Evolutionary conservation across 2,329 filamentous ascomycete genomes (phyloP).

Genomic region (Lasiodiplodia sp.): DNA sequence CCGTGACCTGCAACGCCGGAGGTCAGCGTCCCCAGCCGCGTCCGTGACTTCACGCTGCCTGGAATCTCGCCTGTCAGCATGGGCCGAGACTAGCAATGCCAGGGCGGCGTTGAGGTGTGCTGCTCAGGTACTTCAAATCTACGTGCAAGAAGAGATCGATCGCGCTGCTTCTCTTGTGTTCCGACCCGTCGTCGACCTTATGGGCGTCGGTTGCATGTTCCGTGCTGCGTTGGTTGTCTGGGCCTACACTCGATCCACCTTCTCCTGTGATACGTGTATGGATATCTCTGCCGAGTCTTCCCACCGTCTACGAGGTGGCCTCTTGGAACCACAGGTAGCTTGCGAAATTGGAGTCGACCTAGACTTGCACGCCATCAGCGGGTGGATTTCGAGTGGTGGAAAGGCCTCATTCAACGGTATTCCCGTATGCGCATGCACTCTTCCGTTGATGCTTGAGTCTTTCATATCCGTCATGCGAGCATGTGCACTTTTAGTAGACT

Average conservation of each 20-base stretch:
- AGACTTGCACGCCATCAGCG: background rate
- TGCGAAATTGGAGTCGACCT: slow-evolving; percentile 3
- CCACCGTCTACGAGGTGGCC: background rate
- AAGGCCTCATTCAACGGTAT: background rate
- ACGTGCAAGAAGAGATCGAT: background rate
- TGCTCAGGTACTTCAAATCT: slow-evolving; percentile 2
- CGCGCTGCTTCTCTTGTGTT: background rate
- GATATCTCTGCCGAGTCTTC: background rate
- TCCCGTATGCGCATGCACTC: background rate
- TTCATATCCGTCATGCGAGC: background rate
- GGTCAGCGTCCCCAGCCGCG: background rate
- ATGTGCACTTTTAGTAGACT: no score
- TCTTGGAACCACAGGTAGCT: background rate
- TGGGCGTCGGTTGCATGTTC: slow-evolving; percentile 6
- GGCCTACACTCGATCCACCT: slow-evolving; percentile 11
- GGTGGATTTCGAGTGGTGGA: slow-evolving; percentile 2
- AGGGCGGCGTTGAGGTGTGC: background rate
- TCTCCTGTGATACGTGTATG: background rate
- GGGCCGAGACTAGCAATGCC: background rate
- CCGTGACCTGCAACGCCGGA: background rate
- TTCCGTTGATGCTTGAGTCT: slow-evolving; percentile 2
- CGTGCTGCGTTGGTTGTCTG: background rate
- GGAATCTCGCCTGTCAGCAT: background rate
- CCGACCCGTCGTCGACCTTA: background rate
- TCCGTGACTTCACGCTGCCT: background rate